Base-by-base conservation (phyloP, 768 basidiomycete species). In the Rubroboletus satanas region DNA sequence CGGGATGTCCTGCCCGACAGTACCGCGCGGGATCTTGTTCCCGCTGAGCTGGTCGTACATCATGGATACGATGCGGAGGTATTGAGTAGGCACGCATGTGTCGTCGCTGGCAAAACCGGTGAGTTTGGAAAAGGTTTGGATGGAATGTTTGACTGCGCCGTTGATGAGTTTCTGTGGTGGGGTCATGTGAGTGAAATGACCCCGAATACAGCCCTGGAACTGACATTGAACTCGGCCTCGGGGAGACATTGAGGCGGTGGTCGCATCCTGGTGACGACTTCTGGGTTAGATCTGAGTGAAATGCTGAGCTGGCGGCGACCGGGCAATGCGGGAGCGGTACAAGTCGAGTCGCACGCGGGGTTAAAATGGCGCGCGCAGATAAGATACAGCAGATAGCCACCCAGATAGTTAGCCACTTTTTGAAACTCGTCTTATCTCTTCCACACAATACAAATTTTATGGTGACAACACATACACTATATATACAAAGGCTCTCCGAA, bases 41-140 rank as follows among this genome's bases (percentile, higher is more conserved):
- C 54, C 54, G 11, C 54, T 45, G 42, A 69, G 66, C 10, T 64
- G 56, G 15, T 61, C 44, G 43, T 59, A 70, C 49, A 68, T 52
- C 21, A 61, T 37, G 35, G 62, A 46, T 8, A 66, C 18, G 33
- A 70, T 57, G 33, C 54, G 60, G 28, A 64, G 52, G 44, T 62
- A 69, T 48, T 70, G 68, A 7, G 29, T 17, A 0, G 64, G 57
- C 14, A 45, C 17, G n/a, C 66, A 66, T 50, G 52, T 15, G 6
- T 42, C 28, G 28, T 52, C 51, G 32, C 42, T 38, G n/a, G 63
- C 56, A 26, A 58, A 57, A 15, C 51, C 43, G 29, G 56, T 48
- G 10, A 70, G 59, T 28, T 48, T 50, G 37, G 47, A 39, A 18
- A 67, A 55, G 2, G 58, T 44, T 21, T 59, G 47, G 15, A 60